phyloP scores from a whole-genome alignment of 495 filamentous ascomycete genomes.

The Podospora tetraspora region DNA sequence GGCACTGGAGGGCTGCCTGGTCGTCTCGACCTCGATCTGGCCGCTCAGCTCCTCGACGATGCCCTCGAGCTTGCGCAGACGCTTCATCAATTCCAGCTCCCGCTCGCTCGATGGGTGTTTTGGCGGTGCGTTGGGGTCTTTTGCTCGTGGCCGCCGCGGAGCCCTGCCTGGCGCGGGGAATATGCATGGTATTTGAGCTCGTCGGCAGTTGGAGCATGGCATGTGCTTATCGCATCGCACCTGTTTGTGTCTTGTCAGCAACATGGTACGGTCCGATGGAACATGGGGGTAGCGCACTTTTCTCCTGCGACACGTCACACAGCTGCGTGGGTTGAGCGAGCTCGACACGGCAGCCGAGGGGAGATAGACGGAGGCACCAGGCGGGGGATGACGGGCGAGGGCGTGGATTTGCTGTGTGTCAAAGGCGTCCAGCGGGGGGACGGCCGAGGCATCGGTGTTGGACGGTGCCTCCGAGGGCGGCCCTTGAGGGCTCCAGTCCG shows the following conservation, averaged over 20 bases:
- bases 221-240: conserved; percentile 73
- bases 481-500: conserved; percentile 4
- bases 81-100: conserved; percentile 69
- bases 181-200: conserved; percentile 71
- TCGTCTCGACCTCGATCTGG: conserved; percentile 21
- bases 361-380: conserved; percentile 50
- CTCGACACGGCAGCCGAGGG: conserved; percentile 36
- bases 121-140: conserved; percentile 50
- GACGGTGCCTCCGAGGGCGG: conserved; percentile 16
- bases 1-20: conserved; percentile 33
- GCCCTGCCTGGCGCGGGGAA: conserved; percentile 81
- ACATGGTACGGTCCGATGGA: not conserved
- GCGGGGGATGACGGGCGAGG: conserved; percentile 61
- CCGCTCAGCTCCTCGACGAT: conserved; percentile 43
- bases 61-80: conserved; percentile 72
- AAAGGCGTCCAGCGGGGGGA: conserved; percentile 23
- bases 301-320: conserved; percentile 74
- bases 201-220: conserved; percentile 80
- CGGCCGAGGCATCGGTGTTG: conserved; percentile 12
- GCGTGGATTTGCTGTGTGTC: conserved; percentile 60
- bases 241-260: conserved; percentile 16
- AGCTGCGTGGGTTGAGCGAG: conserved; percentile 62
- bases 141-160: conserved; percentile 59
- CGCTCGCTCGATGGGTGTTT: conserved; percentile 51
- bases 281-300: conserved; percentile 53